Base-by-base conservation (phyloP, 1,284 basidiomycete genomes). In the Malassezia dermatis region DNA sequence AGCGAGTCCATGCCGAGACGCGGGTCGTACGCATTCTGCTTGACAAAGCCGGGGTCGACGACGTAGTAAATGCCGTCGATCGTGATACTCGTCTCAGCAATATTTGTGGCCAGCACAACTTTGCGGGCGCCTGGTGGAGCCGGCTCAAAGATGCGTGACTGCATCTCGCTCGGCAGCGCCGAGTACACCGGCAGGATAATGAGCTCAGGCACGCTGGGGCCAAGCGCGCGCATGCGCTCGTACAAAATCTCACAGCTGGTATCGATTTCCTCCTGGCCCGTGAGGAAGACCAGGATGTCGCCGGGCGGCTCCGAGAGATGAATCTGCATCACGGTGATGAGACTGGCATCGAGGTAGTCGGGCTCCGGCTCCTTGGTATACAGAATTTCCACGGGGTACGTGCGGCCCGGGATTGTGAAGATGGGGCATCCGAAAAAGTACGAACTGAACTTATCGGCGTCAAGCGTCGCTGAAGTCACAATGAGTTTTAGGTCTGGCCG, bases 21-120 rank as follows among this genome's bases (percentile, higher is more conserved):
- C 19, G 94, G 90, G 75, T 99, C 93, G 76, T 95, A 98, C 1
- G 90, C 93, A 71, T 96, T 98, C 76, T 98, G 94, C 77, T 99
- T 99, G 31, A 90, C 87, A 77, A 98, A 98, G 8, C 94, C 94
- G 2, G 94, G 93, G 74, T 99, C 94, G 63, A 96, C 64, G 37
- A 99, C 93, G 68, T 98, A 99, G 80, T 95, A 96, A 71, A 99
- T 91, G 28, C 91, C 93, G 45, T 93, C 89, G 69, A 98, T 98
- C 12, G 94, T 98, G 72, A 98, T 81, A 78, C 87, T 90, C 8
- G 94, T 98, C 79, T 99, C 94, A 8, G 94, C 94, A 56, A 98
- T 93, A 77, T 98, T 99, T 28, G 94, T 99, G 4, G 94, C 93
- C 62, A 99, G 86, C 66, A 98, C 89, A 58, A 94, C 89, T 78